Conservation (phyloP, 805 yeast species). For the Wickerhamomyces chambardii region DNA sequence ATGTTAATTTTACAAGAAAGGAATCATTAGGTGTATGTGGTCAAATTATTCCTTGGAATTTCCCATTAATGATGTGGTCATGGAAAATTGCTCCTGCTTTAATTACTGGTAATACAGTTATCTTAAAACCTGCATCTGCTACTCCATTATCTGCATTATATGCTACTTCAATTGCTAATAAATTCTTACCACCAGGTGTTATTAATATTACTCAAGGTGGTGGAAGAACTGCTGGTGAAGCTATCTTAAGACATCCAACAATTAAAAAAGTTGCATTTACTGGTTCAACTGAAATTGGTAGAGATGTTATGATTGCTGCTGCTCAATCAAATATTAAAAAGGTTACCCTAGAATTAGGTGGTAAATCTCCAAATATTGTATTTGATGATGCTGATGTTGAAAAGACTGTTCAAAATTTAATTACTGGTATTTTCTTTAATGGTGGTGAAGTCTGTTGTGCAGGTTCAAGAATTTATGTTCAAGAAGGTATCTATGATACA, state of each 20-base stretch:
- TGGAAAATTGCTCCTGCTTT: slow-evolving; percentile 67
- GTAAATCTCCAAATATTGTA: slow-evolving; percentile 60
- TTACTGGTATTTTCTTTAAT: slow-evolving; percentile 56
- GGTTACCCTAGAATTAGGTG: slow-evolving; percentile 62
- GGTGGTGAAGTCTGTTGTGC: slow-evolving; percentile 68
- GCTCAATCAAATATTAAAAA: slow-evolving; percentile 56
- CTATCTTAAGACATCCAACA: slow-evolving; percentile 46
- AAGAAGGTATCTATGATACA: slow-evolving; percentile 49
- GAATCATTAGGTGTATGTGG: slow-evolving; percentile 69
- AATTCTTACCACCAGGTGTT: slow-evolving; percentile 60
- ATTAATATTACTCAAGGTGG: slow-evolving; percentile 54
- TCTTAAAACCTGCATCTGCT: slow-evolving; percentile 55
- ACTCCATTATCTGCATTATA: slow-evolving; percentile 60
- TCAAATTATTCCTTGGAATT: slow-evolving; percentile 67
- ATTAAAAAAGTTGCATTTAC: slow-evolving; percentile 61
- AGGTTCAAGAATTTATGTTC: slow-evolving; percentile 57
- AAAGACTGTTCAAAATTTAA: slow-evolving; percentile 34
- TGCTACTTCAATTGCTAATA: slow-evolving; percentile 40
- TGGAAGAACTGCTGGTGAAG: slow-evolving; percentile 52
- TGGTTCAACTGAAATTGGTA: slow-evolving; percentile 60
- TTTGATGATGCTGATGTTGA: slow-evolving; percentile 51
- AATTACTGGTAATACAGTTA: slow-evolving; percentile 58
- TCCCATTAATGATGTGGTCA: slow-evolving; percentile 58
- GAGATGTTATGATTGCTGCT: slow-evolving; percentile 48
- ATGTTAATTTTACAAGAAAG: slow-evolving; percentile 45